Conservation (phyloP, 805 yeast genomes). For the Teunomyces panamensis region DNA sequence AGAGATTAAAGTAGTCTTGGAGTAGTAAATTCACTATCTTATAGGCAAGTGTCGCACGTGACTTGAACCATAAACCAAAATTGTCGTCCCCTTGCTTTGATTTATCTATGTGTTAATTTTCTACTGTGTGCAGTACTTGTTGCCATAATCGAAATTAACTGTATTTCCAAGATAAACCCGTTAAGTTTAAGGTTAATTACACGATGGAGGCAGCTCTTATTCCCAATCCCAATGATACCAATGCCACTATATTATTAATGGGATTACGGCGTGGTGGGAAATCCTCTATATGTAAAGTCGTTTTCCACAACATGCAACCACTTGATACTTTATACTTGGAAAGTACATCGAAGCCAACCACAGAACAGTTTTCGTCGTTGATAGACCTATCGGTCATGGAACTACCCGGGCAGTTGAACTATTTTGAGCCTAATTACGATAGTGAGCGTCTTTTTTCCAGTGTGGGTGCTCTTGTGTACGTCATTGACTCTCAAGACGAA, state of each 20-base stretch:
- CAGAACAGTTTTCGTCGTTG: slow-evolving; percentile 78
- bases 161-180: not conserved
- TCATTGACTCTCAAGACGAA: slow-evolving; percentile 94
- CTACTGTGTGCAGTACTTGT: not conserved
- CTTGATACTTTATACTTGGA: slow-evolving; percentile 88
- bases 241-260: slow-evolving; percentile 84
- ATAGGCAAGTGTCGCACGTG: too few relatives aligned
- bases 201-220: slow-evolving; percentile 15
- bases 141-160: not conserved
- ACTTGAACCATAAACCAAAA: too few relatives aligned
- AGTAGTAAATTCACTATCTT: too few relatives aligned
- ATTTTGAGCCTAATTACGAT: slow-evolving; percentile 83
- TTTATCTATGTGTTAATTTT: not conserved
- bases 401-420: slow-evolving; percentile 88
- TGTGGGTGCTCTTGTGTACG: slow-evolving; percentile 90
- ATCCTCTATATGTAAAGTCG: slow-evolving; percentile 92
- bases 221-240: slow-evolving; percentile 47
- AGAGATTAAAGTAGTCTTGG: too few relatives aligned
- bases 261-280: slow-evolving; percentile 90
- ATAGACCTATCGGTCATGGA: slow-evolving; percentile 90
- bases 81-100: too few relatives aligned
- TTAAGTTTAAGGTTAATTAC: not conserved
- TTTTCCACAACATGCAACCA: slow-evolving; percentile 95
- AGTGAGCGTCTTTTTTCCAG: slow-evolving; percentile 72
- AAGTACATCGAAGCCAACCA: slow-evolving; percentile 83